A percentile compares a stretch with the other conserved stretches of the same genome.
phyloP scores from a whole-genome alignment of 805 yeast genomes.

The Zygotorulaspora danielsina region DNA sequence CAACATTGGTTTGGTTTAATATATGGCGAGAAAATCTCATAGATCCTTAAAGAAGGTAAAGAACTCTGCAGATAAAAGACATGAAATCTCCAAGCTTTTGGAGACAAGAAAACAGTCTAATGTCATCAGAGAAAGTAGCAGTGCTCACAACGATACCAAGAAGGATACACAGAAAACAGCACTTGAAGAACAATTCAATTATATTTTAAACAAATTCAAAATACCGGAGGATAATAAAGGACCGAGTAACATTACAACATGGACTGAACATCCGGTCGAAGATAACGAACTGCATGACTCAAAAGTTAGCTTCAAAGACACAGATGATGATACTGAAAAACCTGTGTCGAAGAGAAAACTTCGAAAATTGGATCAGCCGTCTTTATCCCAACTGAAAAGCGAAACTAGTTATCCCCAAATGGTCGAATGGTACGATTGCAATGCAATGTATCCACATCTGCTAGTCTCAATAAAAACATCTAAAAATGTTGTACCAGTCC shows the following conservation, averaged over 20 bases:
- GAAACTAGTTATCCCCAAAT: conserved; percentile 58
- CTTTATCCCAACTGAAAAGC: conserved; percentile 65
- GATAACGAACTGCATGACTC: neutral
- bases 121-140: conserved; percentile 8
- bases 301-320: neutral
- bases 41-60: conserved; percentile 5
- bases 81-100: conserved; percentile 9
- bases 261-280: conserved; percentile 12
- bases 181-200: conserved; percentile 19
- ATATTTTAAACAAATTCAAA: conserved; percentile 11
- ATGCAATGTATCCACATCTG: conserved; percentile 72
- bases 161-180: conserved; percentile 25
- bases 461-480: conserved; percentile 58
- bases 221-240: conserved; percentile 21
- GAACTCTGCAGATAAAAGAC: conserved; percentile 3
- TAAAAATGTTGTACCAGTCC: conserved; percentile 70
- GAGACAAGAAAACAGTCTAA: conserved; percentile 7
- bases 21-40: conserved; percentile 16
- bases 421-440: conserved; percentile 84
- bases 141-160: conserved; percentile 6
- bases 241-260: conserved; percentile 5
- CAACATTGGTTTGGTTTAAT: no score
- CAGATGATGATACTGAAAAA: conserved; percentile 18
- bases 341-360: conserved; percentile 44
- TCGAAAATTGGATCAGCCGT: conserved; percentile 50